Conservation (phyloP, 345 rosid genomes). For the Syzygium aqueum region DNA sequence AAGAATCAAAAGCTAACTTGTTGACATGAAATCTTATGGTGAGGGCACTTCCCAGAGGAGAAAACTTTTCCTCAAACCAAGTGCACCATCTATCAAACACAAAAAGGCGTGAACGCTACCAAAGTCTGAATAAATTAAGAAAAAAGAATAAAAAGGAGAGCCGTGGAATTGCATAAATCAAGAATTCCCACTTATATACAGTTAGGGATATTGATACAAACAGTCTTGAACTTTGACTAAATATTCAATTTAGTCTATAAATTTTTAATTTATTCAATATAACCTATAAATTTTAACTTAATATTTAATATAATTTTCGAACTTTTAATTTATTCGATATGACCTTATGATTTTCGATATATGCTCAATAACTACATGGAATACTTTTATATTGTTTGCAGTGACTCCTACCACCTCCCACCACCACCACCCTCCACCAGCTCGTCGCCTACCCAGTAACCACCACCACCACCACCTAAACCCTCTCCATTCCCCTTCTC, state of each 20-base stretch:
- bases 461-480: neutral
- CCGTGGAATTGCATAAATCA: neutral
- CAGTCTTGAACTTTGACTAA: too few relatives aligned
- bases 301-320: fast-evolving
- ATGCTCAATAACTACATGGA: too few relatives aligned
- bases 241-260: too few relatives aligned
- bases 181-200: fast-evolving
- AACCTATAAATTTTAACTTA: too few relatives aligned
- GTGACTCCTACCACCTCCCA: too few relatives aligned
- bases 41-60: neutral
- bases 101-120: neutral
- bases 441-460: neutral
- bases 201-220: too few relatives aligned
- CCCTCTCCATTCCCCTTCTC: neutral
- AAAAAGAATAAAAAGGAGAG: neutral
- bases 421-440: neutral
- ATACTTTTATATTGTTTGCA: too few relatives aligned
- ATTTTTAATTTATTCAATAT: too few relatives aligned
- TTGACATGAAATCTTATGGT: neutral
- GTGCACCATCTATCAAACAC: neutral
- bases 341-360: too few relatives aligned
- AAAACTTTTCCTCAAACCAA: neutral
- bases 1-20: too few relatives aligned
- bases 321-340: too few relatives aligned
- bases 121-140: neutral